Base-by-base conservation (phyloP, 495 filamentous ascomycete species). In the Penicillium crystallinum region DNA sequence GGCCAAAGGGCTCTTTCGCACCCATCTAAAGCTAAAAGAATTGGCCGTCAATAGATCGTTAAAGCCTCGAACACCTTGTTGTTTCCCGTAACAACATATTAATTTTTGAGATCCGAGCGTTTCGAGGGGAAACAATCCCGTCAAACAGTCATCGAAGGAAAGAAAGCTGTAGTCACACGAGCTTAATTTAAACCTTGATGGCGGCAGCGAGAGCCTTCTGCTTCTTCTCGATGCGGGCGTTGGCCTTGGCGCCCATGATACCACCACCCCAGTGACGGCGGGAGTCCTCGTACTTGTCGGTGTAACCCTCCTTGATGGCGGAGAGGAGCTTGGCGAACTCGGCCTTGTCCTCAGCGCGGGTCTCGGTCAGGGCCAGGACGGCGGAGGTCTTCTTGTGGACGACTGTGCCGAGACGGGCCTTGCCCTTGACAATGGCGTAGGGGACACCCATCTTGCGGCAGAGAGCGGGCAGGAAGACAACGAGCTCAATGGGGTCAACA, bases 321-420 rank as follows among this genome's bases (percentile, higher is more conserved):
- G 87, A 87, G 69, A 96, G 81, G 68, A 97, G 86, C 84, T 97
- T 99, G 72, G 89, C 82, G 61, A 97, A 87, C 81, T 97, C 95
- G 60, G 78, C 80, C 85, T 97, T 96, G 84, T 99, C 95, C 82
- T 97, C 95, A 35, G 85, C 81, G 73, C 93, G 91, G 65, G 92
- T 88, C 80, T 99, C 95, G 48, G 95, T 96, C 61, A 99, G 67
- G 67, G 92, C 93, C 59, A 97, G 84, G 48, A 96, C 95, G 58
- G 95, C 91, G 71, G 95, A 88, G 57, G 95, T 97, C 95, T 98
- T 99, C 85, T 99, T 95, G 88, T 97, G 95, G 66, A 99, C 91
- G 64, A 97, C 91, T 54, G 93, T 96, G 64, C 95, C 95, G 65
- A 97, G 89, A 75, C 95, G 84, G 61, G 95, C 92, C 86, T 99